These are phyloP conservation scores for Penicillium taxi DNA, from an alignment of 495 filamentous ascomycete species.

Conservation along the genomic window DNA sequence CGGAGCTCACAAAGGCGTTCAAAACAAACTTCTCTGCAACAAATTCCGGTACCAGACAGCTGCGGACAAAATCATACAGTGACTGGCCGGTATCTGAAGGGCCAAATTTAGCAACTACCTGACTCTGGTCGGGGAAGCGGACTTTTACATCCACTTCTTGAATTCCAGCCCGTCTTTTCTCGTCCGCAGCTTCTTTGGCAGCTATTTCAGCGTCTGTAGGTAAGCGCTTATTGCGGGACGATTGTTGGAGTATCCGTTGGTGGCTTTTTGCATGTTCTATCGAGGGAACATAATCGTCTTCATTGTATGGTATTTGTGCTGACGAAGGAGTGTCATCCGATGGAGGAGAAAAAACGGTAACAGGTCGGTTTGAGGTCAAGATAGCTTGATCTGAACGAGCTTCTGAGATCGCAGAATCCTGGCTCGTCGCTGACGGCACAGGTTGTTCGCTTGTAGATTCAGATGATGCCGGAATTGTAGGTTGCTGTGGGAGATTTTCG, in stretches of 20 bases:
- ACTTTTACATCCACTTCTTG: constrained; percentile 68
- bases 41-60: constrained; percentile 30
- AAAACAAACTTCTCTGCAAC: constrained; percentile 43
- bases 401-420: constrained; percentile 9
- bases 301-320: constrained; percentile 53
- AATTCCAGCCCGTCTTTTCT: constrained; percentile 53
- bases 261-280: constrained; percentile 78
- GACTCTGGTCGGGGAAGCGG: constrained; percentile 77
- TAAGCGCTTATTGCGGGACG: constrained; percentile 56
- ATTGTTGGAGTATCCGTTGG: constrained; percentile 59
- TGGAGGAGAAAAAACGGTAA: constrained; percentile 72
- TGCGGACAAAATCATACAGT: constrained; percentile 61
- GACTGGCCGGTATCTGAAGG: constrained; percentile 53
- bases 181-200: constrained; percentile 42
- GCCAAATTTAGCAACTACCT: constrained; percentile 55
- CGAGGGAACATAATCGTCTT: constrained; percentile 72
- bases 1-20: constrained; percentile 24
- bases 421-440: constrained; percentile 10
- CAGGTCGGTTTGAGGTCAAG: constrained; percentile 34
- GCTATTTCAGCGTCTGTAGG: constrained; percentile 45
- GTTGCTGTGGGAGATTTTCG: constrained; percentile 3
- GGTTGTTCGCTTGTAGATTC: constrained; percentile 3
- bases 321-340: constrained; percentile 65
- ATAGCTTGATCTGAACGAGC: constrained; percentile 18
- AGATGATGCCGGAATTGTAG: constrained; percentile 1